Percentiles rank a stretch among this genome's conserved stretches.
These are phyloP conservation scores for Phytophthora nicotianae DNA, from an alignment of 352 stramenopile genomes.

Conservation along the genomic window DNA sequence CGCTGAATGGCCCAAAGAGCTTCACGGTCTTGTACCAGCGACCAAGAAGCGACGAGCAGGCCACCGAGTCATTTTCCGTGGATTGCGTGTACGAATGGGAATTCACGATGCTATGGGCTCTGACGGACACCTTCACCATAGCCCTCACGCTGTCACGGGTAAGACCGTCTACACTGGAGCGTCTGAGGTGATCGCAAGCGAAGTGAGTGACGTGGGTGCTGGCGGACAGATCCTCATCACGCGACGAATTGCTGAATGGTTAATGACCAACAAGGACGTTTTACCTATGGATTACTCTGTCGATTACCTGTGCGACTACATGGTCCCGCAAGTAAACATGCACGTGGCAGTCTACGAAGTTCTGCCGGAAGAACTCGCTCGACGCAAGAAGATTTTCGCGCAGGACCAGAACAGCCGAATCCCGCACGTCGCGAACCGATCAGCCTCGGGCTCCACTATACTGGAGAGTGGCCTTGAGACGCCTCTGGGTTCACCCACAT, in stretches of 20 bases:
- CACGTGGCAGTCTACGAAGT: constrained; percentile 46
- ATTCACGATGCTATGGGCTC: constrained; percentile 52
- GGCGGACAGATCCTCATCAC: constrained; percentile 63
- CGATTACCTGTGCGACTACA: constrained; percentile 44
- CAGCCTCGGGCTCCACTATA: constrained; percentile 29
- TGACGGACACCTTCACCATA: constrained; percentile 40
- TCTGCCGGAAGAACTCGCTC: constrained; percentile 30
- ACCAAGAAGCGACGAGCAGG: constrained; percentile 44
- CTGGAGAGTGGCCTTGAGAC: constrained; percentile 31
- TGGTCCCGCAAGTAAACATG: constrained; percentile 40
- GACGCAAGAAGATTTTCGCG: constrained; percentile 41
- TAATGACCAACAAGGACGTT: constrained; percentile 44
- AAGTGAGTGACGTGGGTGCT: constrained; percentile 53
- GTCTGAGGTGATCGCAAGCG: constrained; percentile 53
- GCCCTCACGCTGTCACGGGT: constrained; percentile 51
- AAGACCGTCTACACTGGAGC: constrained; percentile 57
- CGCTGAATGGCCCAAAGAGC: constrained; percentile 64
- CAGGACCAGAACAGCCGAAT: constrained; percentile 36
- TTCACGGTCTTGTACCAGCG: constrained; percentile 50
- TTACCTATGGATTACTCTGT: constrained; percentile 38
- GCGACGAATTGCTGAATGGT: constrained; percentile 49
- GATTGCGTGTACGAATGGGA: constrained; percentile 56
- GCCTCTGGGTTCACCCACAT: constrained; percentile 26
- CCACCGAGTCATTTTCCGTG: constrained; percentile 52
- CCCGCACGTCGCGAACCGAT: constrained; percentile 27